Evolutionary conservation across 768 basidiomycete species (phyloP).

Genomic region (Suillus tomentosus): DNA sequence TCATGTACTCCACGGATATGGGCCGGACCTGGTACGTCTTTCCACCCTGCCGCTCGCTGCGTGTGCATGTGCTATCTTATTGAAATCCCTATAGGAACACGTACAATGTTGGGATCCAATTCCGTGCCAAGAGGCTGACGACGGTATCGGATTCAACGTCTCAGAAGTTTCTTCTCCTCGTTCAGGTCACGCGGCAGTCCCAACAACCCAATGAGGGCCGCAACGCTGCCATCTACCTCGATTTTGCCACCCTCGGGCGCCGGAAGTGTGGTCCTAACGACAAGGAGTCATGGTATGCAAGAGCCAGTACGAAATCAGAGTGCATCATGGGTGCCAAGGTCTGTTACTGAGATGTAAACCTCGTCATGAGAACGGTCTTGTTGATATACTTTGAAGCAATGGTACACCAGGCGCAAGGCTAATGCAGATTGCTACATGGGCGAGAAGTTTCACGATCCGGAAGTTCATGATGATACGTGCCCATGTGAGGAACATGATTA

Average conservation of each 20-base stretch:
- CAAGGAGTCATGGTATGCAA: constrained; percentile 88
- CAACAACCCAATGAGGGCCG: constrained; percentile 53
- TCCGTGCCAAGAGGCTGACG: constrained; percentile 77
- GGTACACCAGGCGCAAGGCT: constrained; percentile 83
- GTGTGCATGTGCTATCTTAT: constrained; percentile 9
- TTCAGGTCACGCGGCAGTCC: constrained; percentile 67
- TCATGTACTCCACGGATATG: constrained; percentile 81
- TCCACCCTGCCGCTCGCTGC: neutral
- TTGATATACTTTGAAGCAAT: constrained; percentile 62
- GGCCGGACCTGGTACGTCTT: constrained; percentile 77
- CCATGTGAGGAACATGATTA: constrained; percentile 85
- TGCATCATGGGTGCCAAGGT: constrained; percentile 97
- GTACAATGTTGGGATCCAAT: constrained; percentile 65
- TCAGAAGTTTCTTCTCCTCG: constrained; percentile 92
- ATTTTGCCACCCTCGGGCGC: constrained; percentile 71
- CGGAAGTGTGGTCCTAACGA: constrained; percentile 72
- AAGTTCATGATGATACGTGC: constrained; percentile 81
- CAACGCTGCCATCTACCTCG: constrained; percentile 76
- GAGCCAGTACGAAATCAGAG: constrained; percentile 56
- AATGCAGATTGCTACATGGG: constrained; percentile 89
- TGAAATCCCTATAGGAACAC: constrained; percentile 53
- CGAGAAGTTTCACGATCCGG: constrained; percentile 85
- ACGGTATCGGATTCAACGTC: constrained; percentile 95
- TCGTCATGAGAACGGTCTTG: neutral
- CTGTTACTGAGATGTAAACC: constrained; percentile 16